Conservation (phyloP, 495 filamentous ascomycete species). For the Endocarpon pusillum region DNA sequence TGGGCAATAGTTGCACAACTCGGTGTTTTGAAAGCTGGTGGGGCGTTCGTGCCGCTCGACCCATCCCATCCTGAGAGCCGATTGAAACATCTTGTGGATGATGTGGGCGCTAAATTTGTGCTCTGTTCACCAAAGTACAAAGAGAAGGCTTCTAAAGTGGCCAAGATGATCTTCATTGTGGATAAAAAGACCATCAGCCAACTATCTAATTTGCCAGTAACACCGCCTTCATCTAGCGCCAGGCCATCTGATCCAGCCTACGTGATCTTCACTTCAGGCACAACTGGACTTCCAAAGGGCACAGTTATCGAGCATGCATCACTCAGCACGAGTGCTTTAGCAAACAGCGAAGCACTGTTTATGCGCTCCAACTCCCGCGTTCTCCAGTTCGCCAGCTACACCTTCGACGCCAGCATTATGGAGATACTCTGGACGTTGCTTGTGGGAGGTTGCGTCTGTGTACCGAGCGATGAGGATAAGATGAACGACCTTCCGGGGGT, state of each 20-base stretch:
- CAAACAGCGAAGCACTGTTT: conserved; percentile 24
- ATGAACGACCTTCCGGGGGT: conserved; percentile 25
- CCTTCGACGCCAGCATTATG: conserved; percentile 47
- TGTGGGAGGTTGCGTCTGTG: conserved; percentile 44
- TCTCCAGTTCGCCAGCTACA: conserved; percentile 52
- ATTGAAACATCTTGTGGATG: conserved; percentile 15
- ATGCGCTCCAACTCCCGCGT: conserved; percentile 36
- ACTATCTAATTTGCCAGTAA: no score
- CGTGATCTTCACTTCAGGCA: conserved; percentile 16
- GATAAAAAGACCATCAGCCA: no score
- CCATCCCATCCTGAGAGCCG: conserved; percentile 20
- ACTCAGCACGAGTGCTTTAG: conserved; percentile 6
- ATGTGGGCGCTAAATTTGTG: conserved; percentile 23
- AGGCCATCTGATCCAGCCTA: conserved; percentile 3
- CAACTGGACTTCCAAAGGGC: conserved; percentile 16
- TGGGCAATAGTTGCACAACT: conserved; percentile 29
- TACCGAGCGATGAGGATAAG: conserved; percentile 42
- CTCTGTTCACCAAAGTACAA: conserved; percentile 26
- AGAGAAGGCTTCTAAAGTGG: no score
- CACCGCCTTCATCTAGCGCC: not conserved
- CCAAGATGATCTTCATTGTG: no score
- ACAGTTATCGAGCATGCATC: conserved; percentile 10
- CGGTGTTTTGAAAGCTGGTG: conserved; percentile 29
- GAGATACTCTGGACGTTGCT: conserved; percentile 52
- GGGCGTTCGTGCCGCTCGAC: conserved; percentile 26